Evolutionary conservation across 345 rosid genomes (phyloP).

Genomic region (Ailanthus altissimus): DNA sequence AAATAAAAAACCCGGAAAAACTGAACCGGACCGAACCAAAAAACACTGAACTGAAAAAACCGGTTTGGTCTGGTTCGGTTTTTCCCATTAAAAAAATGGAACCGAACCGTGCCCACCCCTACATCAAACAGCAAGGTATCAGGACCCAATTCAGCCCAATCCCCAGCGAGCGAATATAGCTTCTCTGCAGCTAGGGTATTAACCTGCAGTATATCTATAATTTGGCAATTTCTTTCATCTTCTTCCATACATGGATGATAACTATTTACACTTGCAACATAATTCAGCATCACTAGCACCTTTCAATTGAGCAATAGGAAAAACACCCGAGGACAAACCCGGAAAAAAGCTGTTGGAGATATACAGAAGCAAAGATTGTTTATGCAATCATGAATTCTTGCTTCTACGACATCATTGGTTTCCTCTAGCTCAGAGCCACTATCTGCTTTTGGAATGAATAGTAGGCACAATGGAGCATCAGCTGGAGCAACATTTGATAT

Average conservation of each 20-base stretch:
- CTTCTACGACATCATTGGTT: conserved; percentile 44
- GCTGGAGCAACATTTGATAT: conserved; percentile 91
- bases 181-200: conserved; percentile 96
- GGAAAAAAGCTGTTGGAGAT: conserved; percentile 97
- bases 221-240: neutral
- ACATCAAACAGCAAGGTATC: conserved; percentile 87
- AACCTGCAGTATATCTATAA: conserved; percentile 47
- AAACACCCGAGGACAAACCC: conserved; percentile 42
- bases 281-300: conserved; percentile 1
- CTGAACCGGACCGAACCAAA: too few species aligned
- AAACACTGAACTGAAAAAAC: too few species aligned
- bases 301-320: conserved; percentile 12
- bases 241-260: neutral
- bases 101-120: too few species aligned
- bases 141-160: conserved; percentile 90
- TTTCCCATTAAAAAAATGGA: too few species aligned
- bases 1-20: too few species aligned
- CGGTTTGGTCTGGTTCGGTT: too few species aligned
- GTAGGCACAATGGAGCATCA: conserved; percentile 66
- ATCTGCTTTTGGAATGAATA: conserved; percentile 47
- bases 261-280: conserved; percentile 14
- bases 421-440: conserved; percentile 33
- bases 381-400: conserved; percentile 85
- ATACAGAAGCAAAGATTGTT: conserved; percentile 73
- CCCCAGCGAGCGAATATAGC: conserved; percentile 91